Conservation (phyloP, 2,329 filamentous ascomycete genomes). For the Ambrosiella beaveri region DNA sequence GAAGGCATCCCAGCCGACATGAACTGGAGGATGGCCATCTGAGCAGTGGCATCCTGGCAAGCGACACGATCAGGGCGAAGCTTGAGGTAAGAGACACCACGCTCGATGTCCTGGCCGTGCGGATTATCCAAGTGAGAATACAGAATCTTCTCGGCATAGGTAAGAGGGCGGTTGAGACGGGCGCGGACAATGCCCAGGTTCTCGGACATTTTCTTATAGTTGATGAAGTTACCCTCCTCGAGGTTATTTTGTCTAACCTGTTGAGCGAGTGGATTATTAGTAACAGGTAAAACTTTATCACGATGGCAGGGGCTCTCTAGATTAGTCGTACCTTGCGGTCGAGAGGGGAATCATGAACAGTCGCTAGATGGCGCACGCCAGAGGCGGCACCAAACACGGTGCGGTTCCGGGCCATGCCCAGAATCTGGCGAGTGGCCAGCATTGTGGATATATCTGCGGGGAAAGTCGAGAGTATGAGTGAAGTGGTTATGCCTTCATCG, state of each 20-base stretch:
- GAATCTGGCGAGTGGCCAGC: constrained; percentile 55
- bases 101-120: constrained; percentile 88
- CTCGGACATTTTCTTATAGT: constrained; percentile 99
- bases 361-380: constrained; percentile 59
- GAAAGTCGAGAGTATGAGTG: not conserved
- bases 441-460: constrained; percentile 23
- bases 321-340: constrained; percentile 60
- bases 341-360: constrained; percentile 68
- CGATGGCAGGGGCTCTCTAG: too few relatives aligned
- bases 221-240: constrained; percentile 94
- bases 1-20: constrained; percentile 96
- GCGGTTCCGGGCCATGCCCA: constrained; percentile 49
- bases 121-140: constrained; percentile 98
- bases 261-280: not conserved
- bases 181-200: constrained; percentile 81
- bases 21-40: constrained; percentile 99
- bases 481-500: constrained; percentile 3
- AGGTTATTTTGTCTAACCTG: constrained; percentile 87
- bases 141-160: constrained; percentile 94
- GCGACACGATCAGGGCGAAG: constrained; percentile 93
- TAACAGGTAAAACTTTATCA: not conserved
- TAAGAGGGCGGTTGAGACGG: constrained; percentile 82
- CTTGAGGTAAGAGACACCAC: constrained; percentile 89
- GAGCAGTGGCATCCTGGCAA: constrained; percentile 97
- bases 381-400: constrained; percentile 37